Evolutionary conservation across 495 filamentous ascomycete genomes (phyloP).

Genomic region (Daldinia grandis): DNA sequence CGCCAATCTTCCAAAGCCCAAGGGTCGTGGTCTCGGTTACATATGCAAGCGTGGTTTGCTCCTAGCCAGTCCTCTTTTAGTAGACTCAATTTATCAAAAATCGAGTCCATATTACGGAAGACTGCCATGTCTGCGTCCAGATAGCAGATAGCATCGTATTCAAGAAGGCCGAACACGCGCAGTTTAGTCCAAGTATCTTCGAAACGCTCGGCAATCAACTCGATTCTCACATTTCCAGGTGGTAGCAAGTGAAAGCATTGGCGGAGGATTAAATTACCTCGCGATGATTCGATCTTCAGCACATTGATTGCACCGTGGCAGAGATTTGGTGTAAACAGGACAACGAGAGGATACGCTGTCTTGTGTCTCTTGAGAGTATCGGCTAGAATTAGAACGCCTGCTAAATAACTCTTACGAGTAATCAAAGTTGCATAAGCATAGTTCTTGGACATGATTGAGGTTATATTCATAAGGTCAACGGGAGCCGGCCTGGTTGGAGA

Average conservation of each 20-base stretch:
- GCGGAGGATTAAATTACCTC: slow-evolving; percentile 47
- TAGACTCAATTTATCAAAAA: slow-evolving; percentile 50
- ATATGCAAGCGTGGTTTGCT: slow-evolving; percentile 62
- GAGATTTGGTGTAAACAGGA: slow-evolving; percentile 55
- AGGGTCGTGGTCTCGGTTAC: slow-evolving; percentile 56
- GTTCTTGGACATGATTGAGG: neutral
- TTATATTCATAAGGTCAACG: neutral
- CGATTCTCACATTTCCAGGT: slow-evolving; percentile 26
- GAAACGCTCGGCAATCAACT: slow-evolving; percentile 57
- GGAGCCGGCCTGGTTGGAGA: too few species aligned
- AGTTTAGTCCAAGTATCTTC: slow-evolving; percentile 66
- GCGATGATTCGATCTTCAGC: slow-evolving; percentile 47
- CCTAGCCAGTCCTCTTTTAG: slow-evolving; percentile 50
- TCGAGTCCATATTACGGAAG: slow-evolving; percentile 54
- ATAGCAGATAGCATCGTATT: slow-evolving; percentile 53
- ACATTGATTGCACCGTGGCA: slow-evolving; percentile 39
- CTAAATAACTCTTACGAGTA: slow-evolving; percentile 59
- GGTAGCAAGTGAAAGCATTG: slow-evolving; percentile 49
- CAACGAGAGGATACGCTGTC: slow-evolving; percentile 57
- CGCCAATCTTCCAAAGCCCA: slow-evolving; percentile 61
- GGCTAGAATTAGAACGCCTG: slow-evolving; percentile 59
- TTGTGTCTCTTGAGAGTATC: slow-evolving; percentile 55
- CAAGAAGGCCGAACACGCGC: slow-evolving; percentile 57
- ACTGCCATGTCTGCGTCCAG: slow-evolving; percentile 64
- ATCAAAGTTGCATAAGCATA: slow-evolving; percentile 58